These are phyloP conservation scores for Catharanthus roseus DNA, from an alignment of 257 asterid species.

Conservation along the genomic window DNA sequence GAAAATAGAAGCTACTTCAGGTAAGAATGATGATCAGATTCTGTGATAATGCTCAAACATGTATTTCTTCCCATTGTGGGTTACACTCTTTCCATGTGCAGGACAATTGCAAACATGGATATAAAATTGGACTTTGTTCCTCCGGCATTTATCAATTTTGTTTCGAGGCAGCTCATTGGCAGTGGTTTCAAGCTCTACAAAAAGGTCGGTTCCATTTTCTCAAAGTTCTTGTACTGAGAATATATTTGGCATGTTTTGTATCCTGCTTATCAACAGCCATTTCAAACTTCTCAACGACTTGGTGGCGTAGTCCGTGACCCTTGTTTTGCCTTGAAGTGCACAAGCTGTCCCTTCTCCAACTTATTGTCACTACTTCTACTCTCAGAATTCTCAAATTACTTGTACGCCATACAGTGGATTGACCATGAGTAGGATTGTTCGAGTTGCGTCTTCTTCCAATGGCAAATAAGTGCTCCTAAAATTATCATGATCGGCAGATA, in stretches of 20 bases:
- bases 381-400: not conserved
- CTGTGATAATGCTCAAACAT: not conserved
- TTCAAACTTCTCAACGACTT: not conserved
- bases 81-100: slow-evolving; percentile 26
- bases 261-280: not conserved
- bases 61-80: not conserved
- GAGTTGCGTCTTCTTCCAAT: slow-evolving; percentile 2
- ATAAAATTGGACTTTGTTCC: slow-evolving; percentile 70
- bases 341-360: not conserved
- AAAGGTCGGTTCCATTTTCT: slow-evolving; percentile 41
- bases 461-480: not conserved
- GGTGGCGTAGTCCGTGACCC: not conserved
- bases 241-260: not conserved
- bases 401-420: no score
- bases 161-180: slow-evolving; percentile 82
- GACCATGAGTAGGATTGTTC: not conserved
- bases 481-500: not conserved
- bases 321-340: not conserved
- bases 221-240: not conserved
- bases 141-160: slow-evolving; percentile 70
- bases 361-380: not conserved
- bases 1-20: slow-evolving; percentile 68
- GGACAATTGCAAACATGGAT: slow-evolving; percentile 83
- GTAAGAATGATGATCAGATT: slow-evolving; percentile 24
- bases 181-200: slow-evolving; percentile 94